A percentile compares a stretch with the other conserved stretches of the same genome.
Conservation (phyloP, 768 basidiomycete genomes). For the Galerina marginata region DNA sequence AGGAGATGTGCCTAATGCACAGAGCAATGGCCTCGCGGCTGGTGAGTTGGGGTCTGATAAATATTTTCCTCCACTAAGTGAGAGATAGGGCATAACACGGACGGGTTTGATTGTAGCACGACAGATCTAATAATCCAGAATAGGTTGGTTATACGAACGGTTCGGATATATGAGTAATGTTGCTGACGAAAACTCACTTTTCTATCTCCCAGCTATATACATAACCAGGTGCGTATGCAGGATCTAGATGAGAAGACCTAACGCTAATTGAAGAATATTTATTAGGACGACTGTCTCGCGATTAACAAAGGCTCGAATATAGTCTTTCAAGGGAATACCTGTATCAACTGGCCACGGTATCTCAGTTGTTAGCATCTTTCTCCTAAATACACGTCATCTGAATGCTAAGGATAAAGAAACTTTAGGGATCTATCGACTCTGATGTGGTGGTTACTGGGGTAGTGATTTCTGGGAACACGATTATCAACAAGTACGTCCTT, state of each 20-base stretch:
- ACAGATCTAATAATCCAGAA: slow-evolving; percentile 45
- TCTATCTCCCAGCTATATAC: slow-evolving; percentile 30
- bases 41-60: slow-evolving; percentile 19
- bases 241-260: slow-evolving; percentile 29
- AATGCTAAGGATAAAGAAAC: not conserved
- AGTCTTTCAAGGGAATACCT: slow-evolving; percentile 55
- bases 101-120: slow-evolving; percentile 52
- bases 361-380: slow-evolving; percentile 46
- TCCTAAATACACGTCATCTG: not conserved
- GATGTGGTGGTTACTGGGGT: slow-evolving; percentile 51
- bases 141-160: slow-evolving; percentile 32
- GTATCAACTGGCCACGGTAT: slow-evolving; percentile 69
- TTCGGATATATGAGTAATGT: not conserved
- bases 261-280: not conserved
- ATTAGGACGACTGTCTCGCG: slow-evolving; percentile 67
- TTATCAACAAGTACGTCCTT: slow-evolving; percentile 54
- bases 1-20: slow-evolving; percentile 55
- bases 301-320: slow-evolving; percentile 51
- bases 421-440: slow-evolving; percentile 60
- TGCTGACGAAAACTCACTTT: not conserved
- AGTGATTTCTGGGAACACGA: slow-evolving; percentile 53
- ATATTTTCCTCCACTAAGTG: not conserved
- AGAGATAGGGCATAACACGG: slow-evolving; percentile 49
- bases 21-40: slow-evolving; percentile 53
- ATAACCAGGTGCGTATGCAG: slow-evolving; percentile 42